A percentile compares a stretch with the other conserved stretches of the same genome.
These are phyloP conservation scores for Aschersonia sp. DNA, from an alignment of 2,329 filamentous ascomycete species.

Conservation along the genomic window DNA sequence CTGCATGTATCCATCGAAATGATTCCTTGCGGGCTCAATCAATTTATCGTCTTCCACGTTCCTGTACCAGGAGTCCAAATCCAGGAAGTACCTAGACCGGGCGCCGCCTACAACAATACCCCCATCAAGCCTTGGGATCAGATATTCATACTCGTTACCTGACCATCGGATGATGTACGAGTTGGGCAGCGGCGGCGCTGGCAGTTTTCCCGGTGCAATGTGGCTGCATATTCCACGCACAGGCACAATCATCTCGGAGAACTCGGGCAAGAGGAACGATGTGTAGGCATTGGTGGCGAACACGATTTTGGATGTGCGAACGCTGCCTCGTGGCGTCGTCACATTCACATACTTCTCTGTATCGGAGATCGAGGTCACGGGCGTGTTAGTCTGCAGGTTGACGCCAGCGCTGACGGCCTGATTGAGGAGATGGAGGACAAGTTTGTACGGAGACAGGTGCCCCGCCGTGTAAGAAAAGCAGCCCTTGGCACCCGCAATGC, in stretches of 20 bases:
- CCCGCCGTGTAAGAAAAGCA: conserved; percentile 1
- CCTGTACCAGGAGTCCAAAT: background rate
- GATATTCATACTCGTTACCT: conserved; percentile 13
- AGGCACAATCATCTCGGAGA: conserved; percentile 8
- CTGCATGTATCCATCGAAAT: background rate
- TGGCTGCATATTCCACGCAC: conserved; percentile 1
- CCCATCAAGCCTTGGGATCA: conserved; percentile 22
- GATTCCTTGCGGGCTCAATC: background rate
- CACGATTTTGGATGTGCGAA: conserved; percentile 10
- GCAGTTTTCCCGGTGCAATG: background rate
- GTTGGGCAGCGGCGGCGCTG: conserved; percentile 7
- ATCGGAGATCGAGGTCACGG: background rate
- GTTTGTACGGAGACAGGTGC: conserved; percentile 3
- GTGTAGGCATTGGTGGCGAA: conserved; percentile 15
- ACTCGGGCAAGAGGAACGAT: conserved; percentile 7
- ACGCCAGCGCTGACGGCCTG: background rate
- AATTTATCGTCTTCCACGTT: background rate
- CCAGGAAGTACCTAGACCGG: conserved; percentile 12
- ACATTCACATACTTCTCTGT: background rate
- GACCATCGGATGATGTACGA: background rate
- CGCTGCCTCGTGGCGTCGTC: conserved; percentile 8
- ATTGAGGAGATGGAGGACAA: background rate
- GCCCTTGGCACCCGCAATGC: background rate
- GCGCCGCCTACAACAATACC: conserved; percentile 30
- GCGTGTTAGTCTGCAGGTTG: conserved; percentile 2